Evolutionary conservation across 495 filamentous ascomycete genomes (phyloP), one percentile per base, ranked within the genome.

Genomic region (Xanthoparmelia taractica): DNA sequence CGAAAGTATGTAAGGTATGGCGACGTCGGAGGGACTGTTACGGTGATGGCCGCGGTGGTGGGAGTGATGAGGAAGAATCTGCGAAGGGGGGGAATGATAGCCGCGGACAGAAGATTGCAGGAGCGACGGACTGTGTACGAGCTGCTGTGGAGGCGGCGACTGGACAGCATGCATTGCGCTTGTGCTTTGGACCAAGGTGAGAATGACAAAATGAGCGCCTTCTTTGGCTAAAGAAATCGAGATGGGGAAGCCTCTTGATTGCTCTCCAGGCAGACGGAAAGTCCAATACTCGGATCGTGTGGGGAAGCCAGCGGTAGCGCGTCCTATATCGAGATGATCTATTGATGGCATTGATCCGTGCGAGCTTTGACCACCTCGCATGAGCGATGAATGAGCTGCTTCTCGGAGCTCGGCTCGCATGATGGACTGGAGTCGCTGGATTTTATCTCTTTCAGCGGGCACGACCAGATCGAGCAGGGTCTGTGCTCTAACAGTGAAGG

Each of bases 231-330:
- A 37, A 1, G 70, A 66, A 17, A 70, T 70, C 27, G 67, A 68
- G 55, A 71, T 67, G 4, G 69, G 69, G 50, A 68, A 71, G 37
- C 69, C 69, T 34, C 69, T 47, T 23, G 66, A 65, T 52, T 68
- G 67, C 18, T 69, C 69, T 48, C 67, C 41, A 31, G 69, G 67
- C 18, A 71, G 63, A 31, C 69, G 67, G 60, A 71, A 71, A 10
- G 67, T 71, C 69, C 69, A 71, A 34, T 71, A 71, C 56, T 71
- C 69, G 13, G 69, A 69, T 38, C 69, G 43, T 11, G 66, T 68
- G 23, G 66, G 66, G 57, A 69, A 71, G 20, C 69, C 69, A 15
- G 62, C 57, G 40, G 67, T 71, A 47, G 67, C 67, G 29, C 62
- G 66, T 25, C 43, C 63, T 43, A 71, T 65, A 62, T 71, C 67